Base-by-base conservation (phyloP, 2,329 filamentous ascomycete genomes). In the Helotiales sp. region DNA sequence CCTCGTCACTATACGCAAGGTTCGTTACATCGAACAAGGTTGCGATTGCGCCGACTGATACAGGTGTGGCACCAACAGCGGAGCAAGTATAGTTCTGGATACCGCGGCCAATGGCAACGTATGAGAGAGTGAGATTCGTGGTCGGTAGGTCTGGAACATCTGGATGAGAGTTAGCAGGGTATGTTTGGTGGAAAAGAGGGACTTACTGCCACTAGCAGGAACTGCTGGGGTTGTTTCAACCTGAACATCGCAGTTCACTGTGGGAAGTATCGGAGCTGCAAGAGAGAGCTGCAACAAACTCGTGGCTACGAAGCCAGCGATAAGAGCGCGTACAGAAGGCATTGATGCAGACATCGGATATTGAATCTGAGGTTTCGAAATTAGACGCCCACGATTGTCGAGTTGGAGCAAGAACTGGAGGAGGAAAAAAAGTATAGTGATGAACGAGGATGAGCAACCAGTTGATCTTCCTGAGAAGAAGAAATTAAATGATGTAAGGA, bases 1-100 rank as follows among this genome's bases (percentile, higher is more conserved):
- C 24, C 17, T 48, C 24, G 49, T 61, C 49, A 22, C 46, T 38
- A 48, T 57, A 58, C 22, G 69, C 69, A 5, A 68, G 51, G 3
- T 49, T 9, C 12, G 70, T 70, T 19, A 60, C 68, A 19, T 72
- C 69, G 61, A 56, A 72, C 56, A 72, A 67, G 5, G 59, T 69
- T 46, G 70, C 70, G 15, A 70, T 47, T 7, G 70, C 70, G 19
- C 70, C 70, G 17, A 68, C 33, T 10, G 65, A 52, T 15, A 58
- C 55, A 5, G 67, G 59, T 8, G 52, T 54, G 10, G 60, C 63
- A 17, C 57, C 57, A 9, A 48, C 47, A n/a, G 40, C 50, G 2
- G 62, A 29, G 62, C 70, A 72, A 40, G 69, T 69, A 55, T 71
- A 72, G 52, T 72, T 72, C 52, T 72, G 70, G 33, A 67, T 57